Evolutionary conservation across 1,284 basidiomycete genomes (phyloP).

Genomic region (Sporisorium iseilematis-ciliati): DNA sequence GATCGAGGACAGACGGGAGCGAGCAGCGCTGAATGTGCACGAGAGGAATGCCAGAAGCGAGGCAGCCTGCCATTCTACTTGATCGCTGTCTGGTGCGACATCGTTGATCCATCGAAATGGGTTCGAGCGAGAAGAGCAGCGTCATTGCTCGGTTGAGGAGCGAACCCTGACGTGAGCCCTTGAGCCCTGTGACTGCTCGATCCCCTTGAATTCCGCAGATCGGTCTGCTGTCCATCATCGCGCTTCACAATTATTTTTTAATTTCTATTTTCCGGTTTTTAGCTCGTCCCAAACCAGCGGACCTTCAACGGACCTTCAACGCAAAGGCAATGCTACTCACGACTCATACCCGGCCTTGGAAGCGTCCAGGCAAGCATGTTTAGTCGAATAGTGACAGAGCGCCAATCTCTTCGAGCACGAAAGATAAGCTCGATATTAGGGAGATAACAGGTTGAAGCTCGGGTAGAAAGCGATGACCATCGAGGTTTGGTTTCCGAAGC

Average conservation of each 20-base stretch:
- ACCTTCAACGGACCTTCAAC: too few relatives aligned
- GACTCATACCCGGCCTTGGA: too few relatives aligned
- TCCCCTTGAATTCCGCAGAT: conserved; percentile 4
- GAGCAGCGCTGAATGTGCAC: not conserved
- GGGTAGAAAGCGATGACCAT: not conserved
- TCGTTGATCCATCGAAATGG: not conserved
- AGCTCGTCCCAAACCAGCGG: too few relatives aligned
- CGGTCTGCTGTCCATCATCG: conserved; percentile 8
- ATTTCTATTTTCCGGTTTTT: too few relatives aligned
- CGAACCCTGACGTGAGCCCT: conserved; percentile 49
- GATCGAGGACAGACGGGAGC: not conserved
- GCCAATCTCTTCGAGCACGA: too few relatives aligned
- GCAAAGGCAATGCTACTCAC: too few relatives aligned
- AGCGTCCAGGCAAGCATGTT: too few relatives aligned
- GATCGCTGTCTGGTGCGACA: conserved; percentile 10
- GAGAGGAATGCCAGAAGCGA: conserved; percentile 15
- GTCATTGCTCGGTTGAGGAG: conserved; percentile 14
- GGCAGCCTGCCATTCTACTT: conserved; percentile 5
- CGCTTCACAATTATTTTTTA: not conserved
- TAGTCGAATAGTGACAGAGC: too few relatives aligned
- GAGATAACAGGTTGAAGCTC: not conserved
- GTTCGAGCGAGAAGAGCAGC: conserved; percentile 2
- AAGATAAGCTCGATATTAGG: too few relatives aligned
- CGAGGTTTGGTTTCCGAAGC: not conserved
- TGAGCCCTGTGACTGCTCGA: conserved; percentile 14